Base-by-base conservation (phyloP, 2,329 filamentous ascomycete genomes). In the Aspergillus transmontanensis region DNA sequence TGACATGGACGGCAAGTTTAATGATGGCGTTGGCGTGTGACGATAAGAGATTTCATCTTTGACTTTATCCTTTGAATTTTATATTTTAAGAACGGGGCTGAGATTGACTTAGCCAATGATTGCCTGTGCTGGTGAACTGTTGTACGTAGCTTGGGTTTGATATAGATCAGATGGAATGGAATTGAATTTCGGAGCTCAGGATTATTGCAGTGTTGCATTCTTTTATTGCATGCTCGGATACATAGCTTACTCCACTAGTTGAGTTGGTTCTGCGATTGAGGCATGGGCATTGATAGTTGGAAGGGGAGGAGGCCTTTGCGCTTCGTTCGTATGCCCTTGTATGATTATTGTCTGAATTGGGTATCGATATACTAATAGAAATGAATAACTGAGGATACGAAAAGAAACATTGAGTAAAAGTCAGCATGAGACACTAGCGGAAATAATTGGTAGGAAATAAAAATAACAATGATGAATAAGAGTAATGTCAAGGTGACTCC, bases 161-260 rank as follows among this genome's bases (percentile, higher is more conserved):
- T 60, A 55, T 46, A 45, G 58, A 60, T 55, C 58, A 60, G 58
- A 46, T 60, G 36, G 56, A 28, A 45, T 58, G 26, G 26, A 23
- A 32, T 57, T 57, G 32, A 45, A 57, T 45, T 41, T 57, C 26
- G 19, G 46, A 50, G 46, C 14, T 50, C 46, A 10, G 46, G 23
- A 19, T 36, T 51, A 59, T 59, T 50, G 32, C 57, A 50, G 45
- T 3, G 3, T 48, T 28, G 45, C 45, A 48, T 48, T 58, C 26
- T 23, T 21, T 58, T 58, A 48, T 48, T 58, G 56, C 43, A 58
- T 56, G 30, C 19, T 43, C 21, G 39, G 19, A 41, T 41, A 41
- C 39, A 41, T 41, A 41, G 19, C 39, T 41, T 41, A 19, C 45
- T 48, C 45, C 45, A 48, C 45, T 16, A 3, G 6, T 26, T 4